Conservation (phyloP, 2,329 filamentous ascomycete genomes). For the Ceratocystis lukuohia region DNA sequence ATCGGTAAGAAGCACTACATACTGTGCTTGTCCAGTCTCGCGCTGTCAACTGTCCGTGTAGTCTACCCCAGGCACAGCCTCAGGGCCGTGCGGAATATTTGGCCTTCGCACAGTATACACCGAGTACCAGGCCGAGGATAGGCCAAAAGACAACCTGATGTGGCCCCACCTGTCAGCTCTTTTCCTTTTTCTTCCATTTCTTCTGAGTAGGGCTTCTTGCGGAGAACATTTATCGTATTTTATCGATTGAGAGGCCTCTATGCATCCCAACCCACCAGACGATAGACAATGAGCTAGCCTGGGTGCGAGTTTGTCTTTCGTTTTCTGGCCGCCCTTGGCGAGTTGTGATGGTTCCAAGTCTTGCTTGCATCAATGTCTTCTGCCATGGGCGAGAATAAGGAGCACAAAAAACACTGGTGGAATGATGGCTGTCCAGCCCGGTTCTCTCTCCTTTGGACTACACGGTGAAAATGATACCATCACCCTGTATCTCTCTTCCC, state of each 20-base stretch:
- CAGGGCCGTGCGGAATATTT: neutral
- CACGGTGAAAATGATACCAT: neutral
- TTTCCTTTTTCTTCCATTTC: constrained; percentile 8
- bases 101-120: constrained; percentile 5
- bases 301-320: neutral
- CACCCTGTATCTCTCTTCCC: neutral
- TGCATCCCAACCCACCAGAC: too few species aligned
- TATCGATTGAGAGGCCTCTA: neutral
- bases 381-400: neutral
- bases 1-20: neutral
- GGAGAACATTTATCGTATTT: constrained; percentile 1
- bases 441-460: neutral
- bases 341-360: too few species aligned
- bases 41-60: neutral
- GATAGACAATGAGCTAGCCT: neutral
- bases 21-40: neutral
- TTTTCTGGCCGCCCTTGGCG: neutral
- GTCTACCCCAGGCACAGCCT: neutral
- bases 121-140: constrained; percentile 10
- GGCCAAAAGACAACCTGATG: constrained; percentile 4
- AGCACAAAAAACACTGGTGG: neutral
- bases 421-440: too few species aligned
- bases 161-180: constrained; percentile 11
- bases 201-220: neutral
- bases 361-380: too few species aligned